Evolutionary conservation across 352 stramenopile genomes (phyloP), one percentile per base, ranked within the genome.

Genomic region (Stramenopiles sp.): DNA sequence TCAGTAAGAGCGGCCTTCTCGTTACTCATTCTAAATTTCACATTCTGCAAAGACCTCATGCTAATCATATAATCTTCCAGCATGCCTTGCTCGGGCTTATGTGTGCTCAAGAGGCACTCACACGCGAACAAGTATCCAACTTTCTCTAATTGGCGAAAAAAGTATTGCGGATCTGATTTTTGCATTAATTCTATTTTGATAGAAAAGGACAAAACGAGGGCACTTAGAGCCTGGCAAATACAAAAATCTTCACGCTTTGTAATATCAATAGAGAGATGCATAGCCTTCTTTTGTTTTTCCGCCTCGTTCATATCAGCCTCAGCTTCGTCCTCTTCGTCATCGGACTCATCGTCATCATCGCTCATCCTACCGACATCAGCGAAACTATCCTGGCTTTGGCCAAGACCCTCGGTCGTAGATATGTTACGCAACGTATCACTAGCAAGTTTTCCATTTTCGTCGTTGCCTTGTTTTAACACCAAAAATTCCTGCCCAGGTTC

Each of bases 121-220:
- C 71, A 78, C 8, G 71, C 30, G 14, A 78, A 78, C 4, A 78
- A 14, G 22, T 78, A 78, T 31, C 71, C 71, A 4, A 78, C 71
- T 33, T 78, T 78, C 71, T 78, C 71, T 14, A 78, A 78, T 78
- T 78, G 71, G 1, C 71, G 71, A 33, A 14, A 78, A 33, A 78
- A 78, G 8, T 31, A 78, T 14, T 33, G 30, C 8, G 71, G 4
- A 33, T 78, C 71, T 78, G 71, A 4, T 14, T 33, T 78, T 33
- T 31, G 30, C 30, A 78, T 33, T 78, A 78, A 33, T 33, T 78
- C 71, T 33, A 78, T 14, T 33, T 78, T 78, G 4, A 78, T 78
- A 14, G 30, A 33, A 31, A 78, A 33, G 4, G 71, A 78, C 8
- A 78, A 14, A 8, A 78, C 71, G 1, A 78, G 22, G 4, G 71